These are phyloP conservation scores for Coemansia sp. DNA, from an alignment of 192 early-diverging fungal genomes.

Conservation along the genomic window DNA sequence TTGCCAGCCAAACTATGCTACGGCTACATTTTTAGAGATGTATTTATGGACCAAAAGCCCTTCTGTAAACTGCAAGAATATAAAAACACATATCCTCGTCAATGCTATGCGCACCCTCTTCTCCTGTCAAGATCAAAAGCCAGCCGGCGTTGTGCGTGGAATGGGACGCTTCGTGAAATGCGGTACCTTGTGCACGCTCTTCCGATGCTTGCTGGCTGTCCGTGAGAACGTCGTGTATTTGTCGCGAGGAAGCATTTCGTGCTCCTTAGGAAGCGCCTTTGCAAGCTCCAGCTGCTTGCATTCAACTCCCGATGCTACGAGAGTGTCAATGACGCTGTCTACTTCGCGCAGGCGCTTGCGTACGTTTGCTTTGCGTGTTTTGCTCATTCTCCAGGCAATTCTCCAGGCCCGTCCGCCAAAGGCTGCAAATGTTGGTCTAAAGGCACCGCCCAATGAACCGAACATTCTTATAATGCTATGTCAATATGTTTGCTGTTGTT, in stretches of 20 bases:
- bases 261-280: conserved; percentile 62
- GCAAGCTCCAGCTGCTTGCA: conserved; percentile 70
- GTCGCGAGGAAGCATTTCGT: conserved; percentile 72
- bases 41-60: too few species aligned
- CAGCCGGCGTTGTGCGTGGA: conserved; percentile 67
- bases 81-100: too few species aligned
- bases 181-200: conserved; percentile 82
- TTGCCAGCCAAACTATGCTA: too few species aligned
- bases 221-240: conserved; percentile 85
- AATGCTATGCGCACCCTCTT: not conserved
- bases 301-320: conserved; percentile 69
- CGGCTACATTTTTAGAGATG: too few species aligned
- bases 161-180: conserved; percentile 81
- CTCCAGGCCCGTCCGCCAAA: conserved; percentile 55
- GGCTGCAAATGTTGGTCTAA: conserved; percentile 38
- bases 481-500: not conserved
- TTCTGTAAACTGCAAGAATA: not conserved
- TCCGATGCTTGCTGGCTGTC: conserved; percentile 66
- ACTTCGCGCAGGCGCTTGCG: conserved; percentile 82
- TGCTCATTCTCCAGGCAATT: conserved; percentile 66
- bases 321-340: conserved; percentile 71
- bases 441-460: conserved; percentile 45
- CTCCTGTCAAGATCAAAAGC: conserved; percentile 52
- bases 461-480: conserved; percentile 29
- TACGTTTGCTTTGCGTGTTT: conserved; percentile 82